phyloP scores from a whole-genome alignment of 2,329 filamentous ascomycete genomes.

The Emericellopsis cladophorae region DNA sequence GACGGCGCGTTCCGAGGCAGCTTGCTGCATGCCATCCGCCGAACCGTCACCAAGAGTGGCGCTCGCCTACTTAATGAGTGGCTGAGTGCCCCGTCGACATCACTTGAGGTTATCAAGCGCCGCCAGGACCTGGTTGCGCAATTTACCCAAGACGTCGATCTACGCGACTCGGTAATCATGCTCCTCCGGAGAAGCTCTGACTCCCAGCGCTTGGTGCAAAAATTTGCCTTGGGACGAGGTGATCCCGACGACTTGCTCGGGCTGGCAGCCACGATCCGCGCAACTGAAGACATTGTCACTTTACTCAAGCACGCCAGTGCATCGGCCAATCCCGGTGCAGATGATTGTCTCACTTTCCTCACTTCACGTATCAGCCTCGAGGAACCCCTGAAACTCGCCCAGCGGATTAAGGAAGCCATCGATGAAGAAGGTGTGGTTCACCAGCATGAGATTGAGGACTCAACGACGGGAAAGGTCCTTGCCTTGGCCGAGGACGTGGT shows the following conservation, averaged over 20 bases:
- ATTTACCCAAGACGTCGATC: conserved; percentile 52
- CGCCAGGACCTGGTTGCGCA: conserved; percentile 72
- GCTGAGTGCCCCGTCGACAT: conserved; percentile 87
- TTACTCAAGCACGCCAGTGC: conserved; percentile 20
- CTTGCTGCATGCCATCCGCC: conserved; percentile 75
- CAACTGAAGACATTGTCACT: conserved; percentile 53
- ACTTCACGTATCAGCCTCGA: conserved; percentile 50
- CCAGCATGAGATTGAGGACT: conserved; percentile 66
- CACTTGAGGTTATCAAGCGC: conserved; percentile 60
- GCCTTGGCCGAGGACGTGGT: conserved; percentile 63
- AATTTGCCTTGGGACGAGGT: conserved; percentile 85
- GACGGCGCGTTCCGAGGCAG: conserved; percentile 73
- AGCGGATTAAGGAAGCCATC: conserved; percentile 63
- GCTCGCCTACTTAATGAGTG: conserved; percentile 73
- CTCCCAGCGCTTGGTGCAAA: conserved; percentile 80
- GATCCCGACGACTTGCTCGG: conserved; percentile 82
- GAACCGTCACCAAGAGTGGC: conserved; percentile 85
- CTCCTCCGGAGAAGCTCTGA: conserved; percentile 70
- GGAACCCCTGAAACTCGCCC: conserved; percentile 55
- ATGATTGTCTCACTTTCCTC: conserved; percentile 29
- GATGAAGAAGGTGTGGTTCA: conserved; percentile 85
- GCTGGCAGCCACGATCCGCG: conserved; percentile 67
- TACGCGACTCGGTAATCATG: conserved; percentile 57
- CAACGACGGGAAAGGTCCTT: conserved; percentile 56
- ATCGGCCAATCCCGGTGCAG: not conserved